Evolutionary conservation across 331 rosid genomes (phyloP).

Genomic region (Quercus tomentella): DNA sequence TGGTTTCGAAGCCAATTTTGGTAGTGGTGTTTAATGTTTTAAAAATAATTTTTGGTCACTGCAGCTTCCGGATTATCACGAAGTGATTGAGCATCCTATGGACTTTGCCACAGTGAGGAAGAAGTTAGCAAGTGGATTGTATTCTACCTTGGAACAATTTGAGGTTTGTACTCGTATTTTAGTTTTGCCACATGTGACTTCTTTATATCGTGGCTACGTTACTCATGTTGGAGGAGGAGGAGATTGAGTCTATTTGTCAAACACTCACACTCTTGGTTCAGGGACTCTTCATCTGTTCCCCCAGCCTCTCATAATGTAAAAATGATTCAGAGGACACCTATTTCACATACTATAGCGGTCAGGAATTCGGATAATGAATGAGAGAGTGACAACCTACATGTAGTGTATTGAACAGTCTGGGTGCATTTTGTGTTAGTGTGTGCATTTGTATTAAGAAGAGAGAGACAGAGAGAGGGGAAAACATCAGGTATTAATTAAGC

Average conservation of each 20-base stretch:
- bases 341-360: not conserved
- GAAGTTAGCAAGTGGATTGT: conserved; percentile 65
- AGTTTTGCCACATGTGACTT: not conserved
- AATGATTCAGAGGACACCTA: not conserved
- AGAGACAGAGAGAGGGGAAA: not conserved
- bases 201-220: not conserved
- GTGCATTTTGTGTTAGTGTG: not conserved
- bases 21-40: conserved; percentile 14
- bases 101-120: conserved; percentile 87
- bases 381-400: too few relatives aligned
- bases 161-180: conserved; percentile 55
- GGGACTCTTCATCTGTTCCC: not conserved
- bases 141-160: conserved; percentile 72
- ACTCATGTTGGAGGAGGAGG: not conserved
- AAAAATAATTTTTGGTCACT: conserved; percentile 23
- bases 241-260: not conserved
- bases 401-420: not conserved
- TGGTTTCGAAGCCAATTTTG: conserved; percentile 14
- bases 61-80: conserved; percentile 96
- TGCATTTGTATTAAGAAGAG: too few relatives aligned
- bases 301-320: not conserved
- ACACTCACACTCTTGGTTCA: not conserved
- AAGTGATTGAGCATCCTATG: conserved; percentile 90
- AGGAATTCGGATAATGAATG: too few relatives aligned
- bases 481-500: not conserved